Evolutionary conservation across 2,329 filamentous ascomycete species (phyloP).

Genomic region (Rhinocladiella mackenziei): DNA sequence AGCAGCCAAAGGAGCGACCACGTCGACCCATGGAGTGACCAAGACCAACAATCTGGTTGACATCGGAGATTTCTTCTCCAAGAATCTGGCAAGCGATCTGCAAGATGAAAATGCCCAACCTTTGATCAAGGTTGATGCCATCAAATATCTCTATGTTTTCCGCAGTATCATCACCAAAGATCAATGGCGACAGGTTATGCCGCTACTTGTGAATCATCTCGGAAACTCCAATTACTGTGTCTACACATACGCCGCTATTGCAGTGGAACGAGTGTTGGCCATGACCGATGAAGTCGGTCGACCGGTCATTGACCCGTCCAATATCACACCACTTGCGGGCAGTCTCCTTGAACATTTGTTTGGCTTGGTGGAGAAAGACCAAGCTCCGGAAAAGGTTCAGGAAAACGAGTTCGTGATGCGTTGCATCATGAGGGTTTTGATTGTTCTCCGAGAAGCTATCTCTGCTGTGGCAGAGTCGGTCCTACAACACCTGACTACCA

Average conservation of each 20-base stretch:
- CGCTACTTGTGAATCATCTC: conserved; percentile 84
- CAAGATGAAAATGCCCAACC: conserved; percentile 68
- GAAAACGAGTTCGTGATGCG: conserved; percentile 99
- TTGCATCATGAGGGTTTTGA: conserved; percentile 94
- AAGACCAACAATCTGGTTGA: conserved; percentile 83
- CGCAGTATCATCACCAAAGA: conserved; percentile 87
- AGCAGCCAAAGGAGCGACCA: conserved; percentile 84
- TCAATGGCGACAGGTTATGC: conserved; percentile 86
- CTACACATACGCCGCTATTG: conserved; percentile 95
- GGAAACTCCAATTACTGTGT: conserved; percentile 90
- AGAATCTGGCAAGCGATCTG: conserved; percentile 84
- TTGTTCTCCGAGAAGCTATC: conserved; percentile 84
- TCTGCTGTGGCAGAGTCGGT: conserved; percentile 70
- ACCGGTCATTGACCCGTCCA: conserved; percentile 72
- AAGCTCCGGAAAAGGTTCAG: conserved; percentile 84
- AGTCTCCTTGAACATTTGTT: conserved; percentile 88
- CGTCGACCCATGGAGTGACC: conserved; percentile 82
- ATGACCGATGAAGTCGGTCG: conserved; percentile 69
- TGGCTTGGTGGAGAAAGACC: conserved; percentile 80
- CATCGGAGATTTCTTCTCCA: conserved; percentile 92
- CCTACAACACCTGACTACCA: conserved; percentile 78
- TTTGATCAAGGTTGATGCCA: conserved; percentile 92
- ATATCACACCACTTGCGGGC: conserved; percentile 76
- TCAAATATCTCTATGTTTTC: conserved; percentile 97
- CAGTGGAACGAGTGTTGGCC: conserved; percentile 87